phyloP scores from a whole-genome alignment of 257 asterid genomes.

The Phtheirospermum japonicum region DNA sequence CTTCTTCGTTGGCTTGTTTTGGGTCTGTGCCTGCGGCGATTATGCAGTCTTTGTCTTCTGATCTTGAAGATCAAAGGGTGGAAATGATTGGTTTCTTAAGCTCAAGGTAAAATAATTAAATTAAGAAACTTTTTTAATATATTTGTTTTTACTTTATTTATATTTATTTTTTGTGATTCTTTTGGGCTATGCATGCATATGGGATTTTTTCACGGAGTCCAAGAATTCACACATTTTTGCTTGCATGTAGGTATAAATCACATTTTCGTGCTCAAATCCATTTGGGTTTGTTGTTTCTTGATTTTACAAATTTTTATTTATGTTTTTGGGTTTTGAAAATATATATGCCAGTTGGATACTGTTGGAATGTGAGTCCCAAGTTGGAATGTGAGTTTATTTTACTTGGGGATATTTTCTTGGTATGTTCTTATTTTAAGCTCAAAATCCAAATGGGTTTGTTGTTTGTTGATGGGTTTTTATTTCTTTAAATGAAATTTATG shows the following conservation, averaged over 20 bases:
- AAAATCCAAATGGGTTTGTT: conserved; percentile 1
- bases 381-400: too few relatives aligned
- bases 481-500: neutral
- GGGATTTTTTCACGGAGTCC: too few relatives aligned
- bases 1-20: conserved; percentile 20
- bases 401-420: too few relatives aligned
- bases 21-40: conserved; percentile 28
- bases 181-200: too few relatives aligned
- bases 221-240: too few relatives aligned
- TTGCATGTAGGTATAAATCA: too few relatives aligned
- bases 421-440: neutral
- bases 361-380: too few relatives aligned
- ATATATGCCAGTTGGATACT: too few relatives aligned
- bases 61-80: conserved; percentile 40
- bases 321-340: too few relatives aligned
- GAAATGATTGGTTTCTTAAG: conserved; percentile 49
- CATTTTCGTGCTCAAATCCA: neutral
- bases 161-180: too few relatives aligned
- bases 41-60: conserved; percentile 35
- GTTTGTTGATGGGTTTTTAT: conserved; percentile 10
- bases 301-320: neutral
- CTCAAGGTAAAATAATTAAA: conserved; percentile 38
- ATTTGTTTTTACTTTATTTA: too few relatives aligned
- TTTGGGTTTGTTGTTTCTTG: conserved; percentile 17
- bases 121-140: too few relatives aligned